Evolutionary conservation across 768 basidiomycete genomes (phyloP), one percentile per base, ranked within the genome.

Genomic region (Gelatoporia subvermispora): DNA sequence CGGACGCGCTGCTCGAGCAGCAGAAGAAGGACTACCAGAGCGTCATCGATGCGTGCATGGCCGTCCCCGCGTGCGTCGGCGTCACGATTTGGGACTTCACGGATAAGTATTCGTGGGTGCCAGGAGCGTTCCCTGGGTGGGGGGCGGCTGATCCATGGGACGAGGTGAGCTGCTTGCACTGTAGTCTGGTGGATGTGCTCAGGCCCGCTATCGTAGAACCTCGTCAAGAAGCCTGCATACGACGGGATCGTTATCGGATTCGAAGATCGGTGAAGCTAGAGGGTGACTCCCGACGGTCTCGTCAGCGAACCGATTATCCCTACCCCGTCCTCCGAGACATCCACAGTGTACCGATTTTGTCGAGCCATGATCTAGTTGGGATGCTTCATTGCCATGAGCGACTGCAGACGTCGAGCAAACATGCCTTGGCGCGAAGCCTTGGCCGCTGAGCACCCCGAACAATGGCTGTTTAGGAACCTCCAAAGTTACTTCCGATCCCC

Each of bases 21-120:
- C 81, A 85, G 58, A 68, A 74, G 59, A 67, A 65, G 51, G 82
- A 85, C 58, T 85, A 82, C 55, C 64, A 73, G 61, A 72, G 68
- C 21, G 75, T 83, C 38, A 71, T 84, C 47, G 50, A 63, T 17
- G 76, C 79, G 15, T 85, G 83, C 60, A 70, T 73, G 51, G 67
- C 51, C 35, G 63, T 71, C 45, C 20, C 56, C 8, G 54, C 58
- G 24, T 72, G 71, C 51, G 63, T 72, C 31, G 68, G 68, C 35
- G 52, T 72, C 35, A 70, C 68, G n/a, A 25, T 71, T 41, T 75
- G 71, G 73, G 73, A 71, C 51, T 72, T 65, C 45, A 69, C 70
- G 2, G 70, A 72, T 59, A 67, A 65, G 54, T 64, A 72, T 61
- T 64, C 67, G 46, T 74, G 68, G 65, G 54, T 70, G 28, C 63